Base-by-base conservation (phyloP, 371 early-diverging fungal species). In the Amoeboaphelidium occidentale region DNA sequence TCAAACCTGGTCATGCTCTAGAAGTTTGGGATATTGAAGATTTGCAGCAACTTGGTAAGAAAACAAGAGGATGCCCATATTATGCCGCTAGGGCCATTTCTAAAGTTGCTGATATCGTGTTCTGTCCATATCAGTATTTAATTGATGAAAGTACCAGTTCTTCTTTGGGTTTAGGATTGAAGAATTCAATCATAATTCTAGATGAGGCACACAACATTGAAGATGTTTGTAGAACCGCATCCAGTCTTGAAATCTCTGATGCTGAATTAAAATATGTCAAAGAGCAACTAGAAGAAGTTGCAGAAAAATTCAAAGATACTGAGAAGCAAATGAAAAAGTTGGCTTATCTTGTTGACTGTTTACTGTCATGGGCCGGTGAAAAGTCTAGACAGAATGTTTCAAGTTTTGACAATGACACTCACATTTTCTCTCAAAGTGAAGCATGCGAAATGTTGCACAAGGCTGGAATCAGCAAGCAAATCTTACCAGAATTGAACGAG, bases 191-290 rank as follows among this genome's bases (percentile, higher is more conserved):
- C 17, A 43, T 74, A 14, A 63, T 74, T 39, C 54, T 74, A 43
- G 74, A 74, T 53, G 72, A 67, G 47, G 70, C 70, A 25, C 69
- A 69, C 52, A 73, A 73, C 46, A 61, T 70, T 32, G 74, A 73
- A 45, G 59, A 59, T 45, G 51, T 49, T 12, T 59, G 62, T 50
- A 22, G 59, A 23, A 49, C 55, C 12, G 51, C 63, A 6, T 67
- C 61, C 1, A 64, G 63, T 23, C 24, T 63, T 26, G 58, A 63
- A 32, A 22, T 69, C 6, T 32, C 39, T 1, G 59, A 45, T 3
- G 42, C 43, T 23, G 23, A 45, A 6, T 44, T 64, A 12, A 58
- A 56, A 20, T 47, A 50, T 3, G 54, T 48, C 27, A 53, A 58
- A 44, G 27, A 23, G 20, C 21, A 51, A n/a, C 27, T 48, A 23